Evolutionary conservation across 1,284 basidiomycete species (phyloP), one percentile per base, ranked within the genome.

Genomic region (Amylostereum areolatum): DNA sequence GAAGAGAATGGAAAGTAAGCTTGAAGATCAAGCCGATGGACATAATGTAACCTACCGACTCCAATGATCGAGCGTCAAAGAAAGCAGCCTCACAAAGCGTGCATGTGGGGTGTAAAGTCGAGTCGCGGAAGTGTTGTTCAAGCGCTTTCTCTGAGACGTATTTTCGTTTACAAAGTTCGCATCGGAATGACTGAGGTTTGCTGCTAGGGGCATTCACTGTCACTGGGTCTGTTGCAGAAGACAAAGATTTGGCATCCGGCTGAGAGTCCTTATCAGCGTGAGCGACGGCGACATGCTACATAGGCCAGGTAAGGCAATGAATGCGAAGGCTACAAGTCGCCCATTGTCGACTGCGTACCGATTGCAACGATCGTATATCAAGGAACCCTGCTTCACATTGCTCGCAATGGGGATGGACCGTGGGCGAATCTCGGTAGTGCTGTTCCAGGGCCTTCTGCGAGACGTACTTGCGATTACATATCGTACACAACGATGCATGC

Each of bases 71-170:
- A 2, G 27, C 2, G 39, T 55, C 46, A 8, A 48, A 31, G 27
- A 54, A 60, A 0, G 57, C 59, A 34, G 63, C 62, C 2, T 66
- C 67, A 51, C 72, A 73, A n/a, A 63, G 60, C 3, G 52, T 45
- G 49, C 73, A 74, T 35, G 70, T 73, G 0, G 71, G 71, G 52
- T 74, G 73, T 5, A 56, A 55, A n/a, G 58, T 44, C 4, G 70
- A 71, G 1, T 71, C 71, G 18, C 71, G 59, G 52, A 68, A 73
- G 44, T 75, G 73, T 50, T 72, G 71, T 2, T 71, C 66, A 27
- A 73, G 55, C 62, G 28, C 28, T n/a, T 28, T 43, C 62, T n/a
- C 57, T 52, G 49, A 63, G 72, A 1, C 48, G 41, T 43, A 43
- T n/a, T 43, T 53, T 27, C 62, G 52, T n/a, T 59, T 55, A 51